Evolutionary conservation across 805 yeast species (phyloP).

Genomic region (Henningerozyma blattae): DNA sequence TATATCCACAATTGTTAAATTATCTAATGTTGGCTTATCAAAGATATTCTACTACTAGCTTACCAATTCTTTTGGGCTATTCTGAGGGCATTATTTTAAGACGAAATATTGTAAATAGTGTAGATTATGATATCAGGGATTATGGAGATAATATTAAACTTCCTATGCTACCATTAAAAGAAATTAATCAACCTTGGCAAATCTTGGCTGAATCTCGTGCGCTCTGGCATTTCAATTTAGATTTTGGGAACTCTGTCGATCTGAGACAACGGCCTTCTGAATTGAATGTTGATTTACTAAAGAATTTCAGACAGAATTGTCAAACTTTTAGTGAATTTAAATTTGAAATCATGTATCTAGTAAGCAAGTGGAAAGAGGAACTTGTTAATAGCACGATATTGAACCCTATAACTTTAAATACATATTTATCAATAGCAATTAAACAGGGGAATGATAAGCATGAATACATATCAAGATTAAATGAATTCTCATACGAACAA

Average conservation of each 20-base stretch:
- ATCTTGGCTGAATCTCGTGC: slow-evolving; percentile 70
- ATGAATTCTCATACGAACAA: slow-evolving; percentile 17
- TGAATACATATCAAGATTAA: slow-evolving; percentile 17
- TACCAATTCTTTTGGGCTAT: slow-evolving; percentile 29
- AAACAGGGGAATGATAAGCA: slow-evolving; percentile 11
- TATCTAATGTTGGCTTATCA: slow-evolving; percentile 40
- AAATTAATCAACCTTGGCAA: slow-evolving; percentile 29
- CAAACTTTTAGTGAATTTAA: slow-evolving; percentile 18
- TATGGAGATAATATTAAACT: slow-evolving; percentile 19
- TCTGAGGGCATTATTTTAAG: slow-evolving; percentile 38
- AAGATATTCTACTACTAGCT: slow-evolving; percentile 21
- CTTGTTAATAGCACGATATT: slow-evolving; percentile 11
- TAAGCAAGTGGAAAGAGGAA: slow-evolving; percentile 8
- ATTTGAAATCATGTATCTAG: slow-evolving; percentile 7
- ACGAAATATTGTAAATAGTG: slow-evolving; percentile 32
- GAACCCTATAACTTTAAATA: slow-evolving; percentile 11
- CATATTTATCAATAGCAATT: slow-evolving; percentile 20
- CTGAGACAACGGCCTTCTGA: slow-evolving; percentile 31
- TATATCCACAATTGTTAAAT: slow-evolving; percentile 31
- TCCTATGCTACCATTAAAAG: slow-evolving; percentile 59
- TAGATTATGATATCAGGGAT: slow-evolving; percentile 26
- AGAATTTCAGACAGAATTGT: slow-evolving; percentile 25
- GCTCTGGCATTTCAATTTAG: slow-evolving; percentile 35
- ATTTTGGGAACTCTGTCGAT: slow-evolving; percentile 29
- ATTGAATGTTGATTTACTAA: slow-evolving; percentile 29